A percentile compares a stretch with the other conserved stretches of the same genome.
These are phyloP conservation scores for Abrus precatorius DNA, from an alignment of 306 rosid species.

Conservation along the genomic window DNA sequence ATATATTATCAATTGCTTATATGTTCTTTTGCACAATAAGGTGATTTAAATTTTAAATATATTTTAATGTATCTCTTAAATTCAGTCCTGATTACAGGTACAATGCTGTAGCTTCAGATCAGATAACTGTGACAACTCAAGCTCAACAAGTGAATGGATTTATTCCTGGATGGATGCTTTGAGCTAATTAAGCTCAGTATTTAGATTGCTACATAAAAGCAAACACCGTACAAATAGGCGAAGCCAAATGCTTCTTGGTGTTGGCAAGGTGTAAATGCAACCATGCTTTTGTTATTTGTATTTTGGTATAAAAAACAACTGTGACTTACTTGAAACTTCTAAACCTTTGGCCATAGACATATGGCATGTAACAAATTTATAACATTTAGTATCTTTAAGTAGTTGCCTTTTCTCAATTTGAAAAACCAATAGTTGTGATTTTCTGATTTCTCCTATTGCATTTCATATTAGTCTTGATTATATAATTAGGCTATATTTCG, in stretches of 20 bases:
- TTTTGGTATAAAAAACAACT: constrained; percentile 52
- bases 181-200: constrained; percentile 43
- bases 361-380: constrained; percentile 52
- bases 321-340: constrained; percentile 56
- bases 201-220: constrained; percentile 32
- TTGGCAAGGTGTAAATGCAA: constrained; percentile 51
- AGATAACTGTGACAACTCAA: constrained; percentile 69
- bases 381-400: constrained; percentile 26
- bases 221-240: constrained; percentile 9
- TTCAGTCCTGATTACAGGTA: constrained; percentile 65
- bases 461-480: background rate
- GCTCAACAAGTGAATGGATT: constrained; percentile 80
- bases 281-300: constrained; percentile 24
- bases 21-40: background rate
- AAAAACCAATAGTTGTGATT: background rate
- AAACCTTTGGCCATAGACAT: constrained; percentile 47
- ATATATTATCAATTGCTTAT: background rate
- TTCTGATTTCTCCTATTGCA: background rate
- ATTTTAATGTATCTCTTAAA: background rate
- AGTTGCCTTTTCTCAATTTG: background rate
- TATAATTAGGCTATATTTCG: no score
- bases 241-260: constrained; percentile 46
- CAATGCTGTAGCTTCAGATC: constrained; percentile 62
- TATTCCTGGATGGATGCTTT: constrained; percentile 95
- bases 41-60: background rate